These are phyloP conservation scores for Neurospora sp. DNA, from an alignment of 495 filamentous ascomycete species.

Conservation along the genomic window DNA sequence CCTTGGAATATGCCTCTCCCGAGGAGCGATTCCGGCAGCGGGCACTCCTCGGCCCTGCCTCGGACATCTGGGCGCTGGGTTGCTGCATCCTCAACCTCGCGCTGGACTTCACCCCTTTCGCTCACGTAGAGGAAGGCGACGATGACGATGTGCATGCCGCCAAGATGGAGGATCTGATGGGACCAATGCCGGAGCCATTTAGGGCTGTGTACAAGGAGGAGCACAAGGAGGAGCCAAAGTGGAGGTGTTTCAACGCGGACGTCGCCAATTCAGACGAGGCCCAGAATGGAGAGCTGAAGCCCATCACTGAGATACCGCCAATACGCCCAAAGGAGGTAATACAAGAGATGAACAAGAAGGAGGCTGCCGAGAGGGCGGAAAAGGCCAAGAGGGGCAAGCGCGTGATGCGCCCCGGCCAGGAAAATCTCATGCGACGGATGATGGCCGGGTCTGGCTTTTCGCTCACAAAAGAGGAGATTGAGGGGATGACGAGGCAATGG, in stretches of 20 bases:
- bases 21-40: constrained; percentile 9
- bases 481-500: no score
- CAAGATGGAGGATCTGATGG: constrained; percentile 8
- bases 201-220: background rate
- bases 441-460: no score
- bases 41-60: background rate
- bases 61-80: constrained; percentile 20
- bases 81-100: constrained; percentile 11
- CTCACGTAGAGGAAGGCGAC: background rate
- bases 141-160: background rate
- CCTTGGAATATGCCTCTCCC: constrained; percentile 10
- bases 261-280: background rate
- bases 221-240: background rate
- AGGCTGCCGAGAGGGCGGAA: background rate
- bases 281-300: background rate
- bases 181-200: constrained; percentile 9
- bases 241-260: background rate
- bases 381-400: background rate
- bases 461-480: no score
- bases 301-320: background rate
- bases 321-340: background rate
- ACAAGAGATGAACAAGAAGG: background rate
- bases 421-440: no score
- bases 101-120: background rate
- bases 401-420: background rate